Evolutionary conservation across 2,329 filamentous ascomycete species (phyloP).

Genomic region (Microsporum audouinii): DNA sequence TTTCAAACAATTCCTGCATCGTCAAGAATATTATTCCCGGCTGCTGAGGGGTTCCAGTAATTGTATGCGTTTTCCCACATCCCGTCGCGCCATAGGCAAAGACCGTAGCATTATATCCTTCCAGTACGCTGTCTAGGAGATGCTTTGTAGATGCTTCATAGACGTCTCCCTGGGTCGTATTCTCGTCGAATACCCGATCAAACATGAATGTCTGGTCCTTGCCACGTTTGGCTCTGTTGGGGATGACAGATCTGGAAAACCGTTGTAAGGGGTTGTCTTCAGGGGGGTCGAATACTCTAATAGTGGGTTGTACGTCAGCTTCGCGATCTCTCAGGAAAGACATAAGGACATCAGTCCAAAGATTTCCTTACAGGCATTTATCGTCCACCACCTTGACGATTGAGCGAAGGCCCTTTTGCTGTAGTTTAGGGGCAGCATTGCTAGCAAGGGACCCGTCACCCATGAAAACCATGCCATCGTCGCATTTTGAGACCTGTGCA

Average conservation of each 20-base stretch:
- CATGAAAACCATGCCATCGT: constrained; percentile 85
- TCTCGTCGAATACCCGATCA: constrained; percentile 93
- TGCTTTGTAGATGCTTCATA: constrained; percentile 85
- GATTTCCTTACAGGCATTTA: constrained; percentile 67
- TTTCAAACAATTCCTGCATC: constrained; percentile 97
- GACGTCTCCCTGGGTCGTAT: constrained; percentile 79
- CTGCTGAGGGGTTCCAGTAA: constrained; percentile 80
- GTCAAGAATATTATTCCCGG: constrained; percentile 97
- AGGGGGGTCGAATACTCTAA: constrained; percentile 88
- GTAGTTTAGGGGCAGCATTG: constrained; percentile 69
- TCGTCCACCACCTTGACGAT: constrained; percentile 97
- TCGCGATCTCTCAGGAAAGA: constrained; percentile 2
- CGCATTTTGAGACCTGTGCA: constrained; percentile 64
- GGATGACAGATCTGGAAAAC: constrained; percentile 70
- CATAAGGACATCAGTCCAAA: not conserved
- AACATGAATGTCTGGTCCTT: constrained; percentile 98
- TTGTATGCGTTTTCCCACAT: constrained; percentile 97
- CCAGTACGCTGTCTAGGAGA: constrained; percentile 87
- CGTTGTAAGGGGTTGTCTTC: constrained; percentile 87
- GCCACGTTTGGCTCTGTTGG: constrained; percentile 67
- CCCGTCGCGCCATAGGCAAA: constrained; percentile 97
- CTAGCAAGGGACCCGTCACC: constrained; percentile 92
- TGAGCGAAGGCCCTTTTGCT: constrained; percentile 72
- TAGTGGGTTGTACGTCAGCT: not conserved
- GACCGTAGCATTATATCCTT: constrained; percentile 97